phyloP scores from a whole-genome alignment of 2,329 filamentous ascomycete genomes.

The Cercospora citrullina region DNA sequence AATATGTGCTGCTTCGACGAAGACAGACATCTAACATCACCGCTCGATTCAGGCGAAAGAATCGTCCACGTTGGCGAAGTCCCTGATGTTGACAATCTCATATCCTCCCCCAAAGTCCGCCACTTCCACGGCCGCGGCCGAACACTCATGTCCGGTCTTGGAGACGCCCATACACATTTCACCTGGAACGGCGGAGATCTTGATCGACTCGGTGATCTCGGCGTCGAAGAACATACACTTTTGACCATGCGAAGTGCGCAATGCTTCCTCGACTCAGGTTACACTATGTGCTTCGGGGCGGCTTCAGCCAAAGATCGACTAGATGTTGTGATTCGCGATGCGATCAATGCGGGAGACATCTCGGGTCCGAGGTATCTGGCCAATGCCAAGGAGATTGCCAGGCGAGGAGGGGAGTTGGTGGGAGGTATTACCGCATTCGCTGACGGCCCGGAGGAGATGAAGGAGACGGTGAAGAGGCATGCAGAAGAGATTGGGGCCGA shows the following conservation, averaged over 20 bases:
- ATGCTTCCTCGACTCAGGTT: conserved; percentile 52
- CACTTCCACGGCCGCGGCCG: conserved; percentile 45
- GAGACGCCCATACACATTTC: conserved; percentile 53
- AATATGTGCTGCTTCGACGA: too few species aligned
- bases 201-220: conserved; percentile 44
- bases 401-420: conserved; percentile 48
- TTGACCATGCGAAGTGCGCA: conserved; percentile 47
- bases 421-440: conserved; percentile 46
- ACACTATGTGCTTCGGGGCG: conserved; percentile 53
- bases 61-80: conserved; percentile 31
- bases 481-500: conserved; percentile 36
- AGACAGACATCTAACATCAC: too few species aligned
- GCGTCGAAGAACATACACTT: conserved; percentile 52
- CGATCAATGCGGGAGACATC: conserved; percentile 52
- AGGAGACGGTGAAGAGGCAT: conserved; percentile 33
- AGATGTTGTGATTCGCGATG: conserved; percentile 51
- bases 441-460: conserved; percentile 35
- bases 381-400: conserved; percentile 53
- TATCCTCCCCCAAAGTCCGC: conserved; percentile 38
- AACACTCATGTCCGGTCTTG: conserved; percentile 53
- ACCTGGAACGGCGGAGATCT: conserved; percentile 52
- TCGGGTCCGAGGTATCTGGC: conserved; percentile 52
- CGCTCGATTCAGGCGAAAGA: conserved; percentile 9
- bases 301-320: conserved; percentile 50
- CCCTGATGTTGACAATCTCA: conserved; percentile 35